phyloP scores from a whole-genome alignment of 805 yeast species.

The Starmerella sp. region DNA sequence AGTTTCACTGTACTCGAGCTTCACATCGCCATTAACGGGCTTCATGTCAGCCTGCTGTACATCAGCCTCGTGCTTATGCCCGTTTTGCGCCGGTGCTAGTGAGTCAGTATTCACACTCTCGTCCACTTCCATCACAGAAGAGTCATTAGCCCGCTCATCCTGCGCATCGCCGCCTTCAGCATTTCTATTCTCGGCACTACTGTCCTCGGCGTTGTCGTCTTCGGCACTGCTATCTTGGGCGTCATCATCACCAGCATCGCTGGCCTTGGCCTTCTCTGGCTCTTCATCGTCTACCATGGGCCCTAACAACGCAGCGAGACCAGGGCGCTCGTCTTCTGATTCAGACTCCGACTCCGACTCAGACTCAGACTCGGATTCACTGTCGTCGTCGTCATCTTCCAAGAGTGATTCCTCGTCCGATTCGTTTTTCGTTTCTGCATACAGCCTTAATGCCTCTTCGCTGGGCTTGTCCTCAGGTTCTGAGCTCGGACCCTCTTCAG shows the following conservation, averaged over 20 bases:
- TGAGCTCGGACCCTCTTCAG: constrained; percentile 7
- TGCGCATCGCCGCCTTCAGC: no score
- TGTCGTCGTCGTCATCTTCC: constrained; percentile 9
- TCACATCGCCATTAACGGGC: constrained; percentile 1
- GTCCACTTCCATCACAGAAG: no score
- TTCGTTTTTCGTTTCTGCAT: constrained; percentile 24
- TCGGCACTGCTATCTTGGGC: neutral
- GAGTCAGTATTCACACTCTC: no score
- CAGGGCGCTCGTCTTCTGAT: constrained; percentile 8
- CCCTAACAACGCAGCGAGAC: constrained; percentile 13
- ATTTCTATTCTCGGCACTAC: no score
- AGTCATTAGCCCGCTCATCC: no score
- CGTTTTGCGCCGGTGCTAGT: no score
- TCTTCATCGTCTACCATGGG: constrained; percentile 15
- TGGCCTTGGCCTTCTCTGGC: constrained; percentile 24
- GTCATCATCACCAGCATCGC: constrained; percentile 22
- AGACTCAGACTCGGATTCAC: constrained; percentile 6
- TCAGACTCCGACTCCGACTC: constrained; percentile 12
- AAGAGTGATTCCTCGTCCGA: constrained; percentile 8
- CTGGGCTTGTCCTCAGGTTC: constrained; percentile 5
- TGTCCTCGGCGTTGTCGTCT: no score
- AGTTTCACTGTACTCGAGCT: neutral
- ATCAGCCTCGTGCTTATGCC: neutral
- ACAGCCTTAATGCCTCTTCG: constrained; percentile 10
- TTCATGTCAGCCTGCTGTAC: neutral